These are phyloP conservation scores for Phytophthora megakarya DNA, from an alignment of 352 stramenopile genomes.

Conservation along the genomic window DNA sequence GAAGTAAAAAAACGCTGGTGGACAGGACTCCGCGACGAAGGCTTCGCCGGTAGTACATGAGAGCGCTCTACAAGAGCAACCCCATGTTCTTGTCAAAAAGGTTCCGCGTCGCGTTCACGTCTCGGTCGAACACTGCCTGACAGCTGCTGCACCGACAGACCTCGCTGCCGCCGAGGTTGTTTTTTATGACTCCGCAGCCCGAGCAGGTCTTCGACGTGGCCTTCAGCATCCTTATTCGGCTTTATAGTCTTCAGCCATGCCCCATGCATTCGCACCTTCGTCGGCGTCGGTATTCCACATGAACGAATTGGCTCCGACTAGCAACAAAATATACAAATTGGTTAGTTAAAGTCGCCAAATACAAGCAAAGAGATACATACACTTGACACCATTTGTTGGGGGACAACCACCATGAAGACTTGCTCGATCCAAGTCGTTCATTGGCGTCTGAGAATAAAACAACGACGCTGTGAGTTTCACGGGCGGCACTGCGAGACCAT, in stretches of 20 bases:
- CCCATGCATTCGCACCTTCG: constrained; percentile 68
- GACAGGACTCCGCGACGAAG: no score
- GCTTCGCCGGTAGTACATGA: no score
- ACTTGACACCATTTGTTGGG: constrained; percentile 61
- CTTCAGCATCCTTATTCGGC: no score
- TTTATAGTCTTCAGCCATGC: constrained; percentile 51
- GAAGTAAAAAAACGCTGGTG: no score
- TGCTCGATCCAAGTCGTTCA: constrained; percentile 55
- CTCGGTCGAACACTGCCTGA: no score
- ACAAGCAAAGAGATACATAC: constrained; percentile 34
- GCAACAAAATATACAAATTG: constrained; percentile 7
- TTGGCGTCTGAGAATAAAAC: constrained; percentile 75
- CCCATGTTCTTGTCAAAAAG: no score
- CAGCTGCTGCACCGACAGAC: no score
- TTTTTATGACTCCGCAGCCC: no score
- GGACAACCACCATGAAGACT: constrained; percentile 74
- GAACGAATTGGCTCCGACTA: constrained; percentile 73
- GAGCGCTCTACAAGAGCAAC: no score
- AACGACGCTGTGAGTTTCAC: constrained; percentile 72
- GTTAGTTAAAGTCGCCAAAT: neutral
- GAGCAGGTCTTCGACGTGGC: no score
- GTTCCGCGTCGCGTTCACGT: no score
- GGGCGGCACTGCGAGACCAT: constrained; percentile 64
- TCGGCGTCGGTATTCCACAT: constrained; percentile 73
- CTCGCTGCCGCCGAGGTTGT: no score